Conservation (phyloP, 192 early-diverging fungal genomes). For the Coemansia sp. region DNA sequence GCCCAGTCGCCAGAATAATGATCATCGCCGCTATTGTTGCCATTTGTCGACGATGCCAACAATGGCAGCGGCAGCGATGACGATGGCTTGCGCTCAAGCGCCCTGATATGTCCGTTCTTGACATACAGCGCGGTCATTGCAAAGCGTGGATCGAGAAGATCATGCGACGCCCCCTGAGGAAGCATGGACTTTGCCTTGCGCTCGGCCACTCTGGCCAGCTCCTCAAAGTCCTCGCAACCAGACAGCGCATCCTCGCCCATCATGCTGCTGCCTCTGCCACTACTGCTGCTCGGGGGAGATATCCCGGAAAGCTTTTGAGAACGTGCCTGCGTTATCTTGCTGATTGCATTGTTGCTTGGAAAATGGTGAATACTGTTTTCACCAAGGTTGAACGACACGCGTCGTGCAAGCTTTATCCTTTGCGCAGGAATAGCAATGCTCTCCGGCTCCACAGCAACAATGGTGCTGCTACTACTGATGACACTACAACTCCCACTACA, state of each 20-base stretch:
- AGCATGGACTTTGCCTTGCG: slow-evolving; percentile 39
- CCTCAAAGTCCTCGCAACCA: slow-evolving; percentile 12
- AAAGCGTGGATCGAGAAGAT: slow-evolving; percentile 38
- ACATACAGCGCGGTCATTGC: slow-evolving; percentile 53
- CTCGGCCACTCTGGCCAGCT: slow-evolving; percentile 28
- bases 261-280: slow-evolving; percentile 4
- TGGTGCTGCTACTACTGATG: slow-evolving; percentile 1
- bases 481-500: slow-evolving; percentile 4
- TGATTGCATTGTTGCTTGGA: slow-evolving; percentile 47
- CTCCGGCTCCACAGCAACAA: background rate
- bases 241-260: slow-evolving; percentile 15
- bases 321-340: slow-evolving; percentile 46
- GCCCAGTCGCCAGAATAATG: background rate
- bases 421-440: slow-evolving; percentile 26
- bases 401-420: slow-evolving; percentile 27
- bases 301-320: slow-evolving; percentile 20
- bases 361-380: slow-evolving; percentile 47
- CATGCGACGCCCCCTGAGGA: slow-evolving; percentile 48
- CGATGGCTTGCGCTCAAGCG: slow-evolving; percentile 16
- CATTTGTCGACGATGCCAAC: background rate
- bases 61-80: background rate
- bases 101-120: slow-evolving; percentile 46
- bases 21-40: background rate
- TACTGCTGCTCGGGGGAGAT: background rate
- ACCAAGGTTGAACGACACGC: slow-evolving; percentile 51